phyloP scores from a whole-genome alignment of 2,329 filamentous ascomycete species.

The Metarhizium sp. region DNA sequence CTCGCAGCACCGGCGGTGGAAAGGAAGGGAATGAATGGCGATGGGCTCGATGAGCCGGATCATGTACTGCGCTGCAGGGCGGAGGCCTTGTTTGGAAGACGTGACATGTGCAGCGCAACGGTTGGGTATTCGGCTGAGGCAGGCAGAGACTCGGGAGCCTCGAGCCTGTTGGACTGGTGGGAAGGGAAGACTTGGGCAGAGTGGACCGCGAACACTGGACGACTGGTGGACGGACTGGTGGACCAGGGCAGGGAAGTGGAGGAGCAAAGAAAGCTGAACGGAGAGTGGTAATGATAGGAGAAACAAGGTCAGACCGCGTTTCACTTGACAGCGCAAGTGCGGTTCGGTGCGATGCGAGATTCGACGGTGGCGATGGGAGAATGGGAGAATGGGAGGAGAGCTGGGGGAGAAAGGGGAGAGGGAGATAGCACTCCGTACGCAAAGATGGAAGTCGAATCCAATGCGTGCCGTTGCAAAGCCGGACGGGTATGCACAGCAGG shows the following conservation, averaged over 20 bases:
- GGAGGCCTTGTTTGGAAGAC: slow-evolving; percentile 1
- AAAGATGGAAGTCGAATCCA: background rate
- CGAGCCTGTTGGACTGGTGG: background rate
- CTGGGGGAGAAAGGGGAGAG: background rate
- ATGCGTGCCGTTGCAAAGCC: background rate
- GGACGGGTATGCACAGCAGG: too few relatives aligned
- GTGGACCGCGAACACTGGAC: too few relatives aligned
- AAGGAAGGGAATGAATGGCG: slow-evolving; percentile 8
- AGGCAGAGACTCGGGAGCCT: background rate
- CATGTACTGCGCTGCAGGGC: slow-evolving; percentile 9
- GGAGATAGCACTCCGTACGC: too few relatives aligned
- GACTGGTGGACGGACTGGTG: background rate
- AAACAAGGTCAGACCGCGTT: background rate
- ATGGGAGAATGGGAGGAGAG: background rate
- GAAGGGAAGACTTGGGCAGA: too few relatives aligned
- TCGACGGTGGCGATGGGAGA: background rate
- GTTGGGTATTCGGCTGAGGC: slow-evolving; percentile 6
- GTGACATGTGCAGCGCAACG: background rate
- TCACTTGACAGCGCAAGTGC: background rate
- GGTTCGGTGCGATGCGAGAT: background rate
- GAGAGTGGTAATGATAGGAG: background rate
- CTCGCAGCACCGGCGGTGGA: slow-evolving; percentile 20
- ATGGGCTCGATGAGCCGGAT: slow-evolving; percentile 8
- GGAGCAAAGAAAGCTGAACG: background rate
- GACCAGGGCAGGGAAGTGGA: background rate